Percentiles rank a stretch among this genome's conserved stretches.
Conservation (phyloP, 1,284 basidiomycete species). For the Cutaneotrichosporon dermatis region DNA sequence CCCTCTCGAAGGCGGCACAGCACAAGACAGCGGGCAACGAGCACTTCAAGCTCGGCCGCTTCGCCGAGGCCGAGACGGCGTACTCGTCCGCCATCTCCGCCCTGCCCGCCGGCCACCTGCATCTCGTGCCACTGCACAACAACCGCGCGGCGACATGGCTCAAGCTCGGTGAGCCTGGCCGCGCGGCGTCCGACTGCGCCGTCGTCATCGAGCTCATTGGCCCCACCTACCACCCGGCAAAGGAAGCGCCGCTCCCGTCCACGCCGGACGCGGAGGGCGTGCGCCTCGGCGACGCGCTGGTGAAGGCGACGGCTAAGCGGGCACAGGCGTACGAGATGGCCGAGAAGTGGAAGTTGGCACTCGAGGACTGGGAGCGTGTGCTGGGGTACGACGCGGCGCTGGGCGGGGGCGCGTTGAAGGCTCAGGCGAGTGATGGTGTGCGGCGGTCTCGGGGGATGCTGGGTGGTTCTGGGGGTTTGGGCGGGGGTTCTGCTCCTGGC, state of each 20-base stretch:
- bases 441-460: conserved; percentile 69
- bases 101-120: conserved; percentile 66
- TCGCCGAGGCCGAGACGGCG: conserved; percentile 69
- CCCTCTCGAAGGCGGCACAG: conserved; percentile 32
- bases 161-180: conserved; percentile 71
- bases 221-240: conserved; percentile 54
- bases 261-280: conserved; percentile 48
- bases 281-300: conserved; percentile 68
- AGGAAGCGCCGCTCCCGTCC: conserved; percentile 52
- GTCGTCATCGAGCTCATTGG: conserved; percentile 54
- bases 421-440: conserved; percentile 63
- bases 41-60: conserved; percentile 86
- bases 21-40: conserved; percentile 62
- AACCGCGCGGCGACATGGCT: conserved; percentile 79
- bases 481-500: no score
- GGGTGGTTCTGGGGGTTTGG: conserved; percentile 6
- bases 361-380: conserved; percentile 69
- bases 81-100: conserved; percentile 69
- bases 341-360: conserved; percentile 83
- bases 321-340: conserved; percentile 81
- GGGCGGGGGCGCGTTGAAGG: conserved; percentile 47
- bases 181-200: conserved; percentile 66
- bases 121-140: conserved; percentile 74
- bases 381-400: conserved; percentile 35
- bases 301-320: conserved; percentile 76